phyloP scores from a whole-genome alignment of 176 grass and related monocot genomes.

The Oryza meyeriana region DNA sequence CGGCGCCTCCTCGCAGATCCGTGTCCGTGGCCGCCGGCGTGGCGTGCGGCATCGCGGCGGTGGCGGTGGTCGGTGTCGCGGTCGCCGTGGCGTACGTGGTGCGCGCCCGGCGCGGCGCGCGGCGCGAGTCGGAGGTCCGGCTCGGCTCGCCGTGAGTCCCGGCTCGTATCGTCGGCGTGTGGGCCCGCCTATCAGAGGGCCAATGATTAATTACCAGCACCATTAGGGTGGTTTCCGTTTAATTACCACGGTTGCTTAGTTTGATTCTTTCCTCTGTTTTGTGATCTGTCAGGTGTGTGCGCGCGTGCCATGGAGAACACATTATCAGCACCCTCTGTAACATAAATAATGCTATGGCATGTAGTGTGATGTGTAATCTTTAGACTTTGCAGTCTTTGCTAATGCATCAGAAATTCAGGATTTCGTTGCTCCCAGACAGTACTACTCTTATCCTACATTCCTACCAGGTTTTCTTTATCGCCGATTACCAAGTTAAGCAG shows the following conservation, averaged over 20 bases:
- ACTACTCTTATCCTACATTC: too few relatives aligned
- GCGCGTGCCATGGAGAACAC: neutral
- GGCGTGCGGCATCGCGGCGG: conserved; percentile 45
- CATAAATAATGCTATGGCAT: conserved; percentile 42
- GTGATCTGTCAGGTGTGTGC: neutral
- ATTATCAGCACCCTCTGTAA: conserved; percentile 22
- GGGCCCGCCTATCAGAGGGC: neutral
- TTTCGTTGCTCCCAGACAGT: neutral
- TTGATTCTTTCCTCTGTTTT: conserved; percentile 13
- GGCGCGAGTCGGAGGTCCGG: conserved; percentile 27
- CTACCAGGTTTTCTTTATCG: too few relatives aligned
- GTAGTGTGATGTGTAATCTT: conserved; percentile 17
- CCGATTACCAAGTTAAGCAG: too few relatives aligned
- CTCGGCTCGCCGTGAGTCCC: conserved; percentile 33
- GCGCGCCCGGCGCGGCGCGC: conserved; percentile 35
- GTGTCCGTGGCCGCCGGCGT: conserved; percentile 45
- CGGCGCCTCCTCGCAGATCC: conserved; percentile 27
- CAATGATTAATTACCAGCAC: neutral
- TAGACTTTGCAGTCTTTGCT: neutral
- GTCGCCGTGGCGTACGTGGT: conserved; percentile 48
- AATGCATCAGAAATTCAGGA: neutral
- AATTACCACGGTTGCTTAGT: neutral
- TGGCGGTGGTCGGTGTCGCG: conserved; percentile 38
- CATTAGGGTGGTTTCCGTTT: conserved; percentile 21
- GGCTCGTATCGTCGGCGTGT: neutral